phyloP scores from a whole-genome alignment of 2,329 filamentous ascomycete genomes.

The Fusarium chlamydosporum region DNA sequence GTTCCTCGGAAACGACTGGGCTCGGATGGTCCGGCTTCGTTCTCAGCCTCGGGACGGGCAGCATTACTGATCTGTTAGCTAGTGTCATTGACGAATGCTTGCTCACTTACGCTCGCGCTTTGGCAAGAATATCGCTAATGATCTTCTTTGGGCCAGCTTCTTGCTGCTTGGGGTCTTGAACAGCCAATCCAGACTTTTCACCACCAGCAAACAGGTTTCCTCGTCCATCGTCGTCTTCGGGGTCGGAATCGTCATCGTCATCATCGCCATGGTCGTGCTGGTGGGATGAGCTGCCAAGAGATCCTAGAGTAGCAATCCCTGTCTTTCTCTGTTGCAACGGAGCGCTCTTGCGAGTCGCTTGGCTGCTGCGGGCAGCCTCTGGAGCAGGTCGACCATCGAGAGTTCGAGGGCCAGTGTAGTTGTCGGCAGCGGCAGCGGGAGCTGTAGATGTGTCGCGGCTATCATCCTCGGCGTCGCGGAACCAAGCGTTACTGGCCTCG shows the following conservation, averaged over 20 bases:
- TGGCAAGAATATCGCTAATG: slow-evolving; percentile 74
- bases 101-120: slow-evolving; percentile 70
- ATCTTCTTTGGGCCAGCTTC: slow-evolving; percentile 67
- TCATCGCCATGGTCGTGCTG: slow-evolving; percentile 71
- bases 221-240: slow-evolving; percentile 70
- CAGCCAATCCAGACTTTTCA: slow-evolving; percentile 82
- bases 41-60: slow-evolving; percentile 66
- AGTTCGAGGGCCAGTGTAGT: slow-evolving; percentile 73
- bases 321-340: slow-evolving; percentile 65
- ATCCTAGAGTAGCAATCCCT: slow-evolving; percentile 73
- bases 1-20: slow-evolving; percentile 74
- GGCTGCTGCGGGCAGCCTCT: slow-evolving; percentile 51
- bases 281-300: slow-evolving; percentile 64
- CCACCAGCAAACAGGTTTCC: slow-evolving; percentile 85
- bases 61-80: slow-evolving; percentile 66
- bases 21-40: slow-evolving; percentile 66
- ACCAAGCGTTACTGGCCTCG: slow-evolving; percentile 73
- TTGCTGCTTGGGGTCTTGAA: slow-evolving; percentile 71
- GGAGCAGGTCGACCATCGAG: slow-evolving; percentile 73
- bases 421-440: slow-evolving; percentile 53
- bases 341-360: slow-evolving; percentile 55
- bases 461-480: slow-evolving; percentile 65
- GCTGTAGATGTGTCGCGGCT: slow-evolving; percentile 61
- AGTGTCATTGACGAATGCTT: not conserved
- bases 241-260: slow-evolving; percentile 69